Conservation (phyloP, 2,329 filamentous ascomycete species). For the Trichoderma sp. region DNA sequence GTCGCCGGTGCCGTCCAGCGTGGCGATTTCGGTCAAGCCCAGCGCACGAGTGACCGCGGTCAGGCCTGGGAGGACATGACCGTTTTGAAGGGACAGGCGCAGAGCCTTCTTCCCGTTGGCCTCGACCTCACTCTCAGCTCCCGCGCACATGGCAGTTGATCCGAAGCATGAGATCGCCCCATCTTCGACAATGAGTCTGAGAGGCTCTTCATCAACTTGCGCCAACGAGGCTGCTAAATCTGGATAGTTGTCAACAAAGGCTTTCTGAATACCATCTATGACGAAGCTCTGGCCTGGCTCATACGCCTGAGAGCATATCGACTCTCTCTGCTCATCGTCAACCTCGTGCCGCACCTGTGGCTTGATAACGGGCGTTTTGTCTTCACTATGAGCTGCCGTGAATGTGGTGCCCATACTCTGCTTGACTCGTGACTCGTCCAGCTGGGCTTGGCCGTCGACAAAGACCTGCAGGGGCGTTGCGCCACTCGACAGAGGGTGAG, state of each 20-base stretch:
- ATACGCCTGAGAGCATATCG: conserved; percentile 31
- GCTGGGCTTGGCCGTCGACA: conserved; percentile 47
- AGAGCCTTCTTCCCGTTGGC: conserved; percentile 11
- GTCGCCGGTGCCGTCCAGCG: conserved; percentile 50
- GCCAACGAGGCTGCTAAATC: conserved; percentile 7
- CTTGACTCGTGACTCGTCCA: conserved; percentile 40
- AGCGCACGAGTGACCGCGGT: conserved; percentile 52
- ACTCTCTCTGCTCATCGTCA: conserved; percentile 29
- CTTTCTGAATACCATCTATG: conserved; percentile 26
- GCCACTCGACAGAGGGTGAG: conserved; percentile 49
- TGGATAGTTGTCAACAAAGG: conserved; percentile 26
- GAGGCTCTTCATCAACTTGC: conserved; percentile 1
- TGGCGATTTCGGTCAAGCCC: conserved; percentile 54
- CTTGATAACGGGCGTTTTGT: not conserved
- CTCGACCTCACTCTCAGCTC: not conserved
- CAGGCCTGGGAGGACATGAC: conserved; percentile 45
- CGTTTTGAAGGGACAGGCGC: conserved; percentile 20
- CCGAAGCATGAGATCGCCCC: conserved; percentile 21
- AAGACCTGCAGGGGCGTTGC: conserved; percentile 52
- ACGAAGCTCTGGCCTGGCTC: conserved; percentile 27
- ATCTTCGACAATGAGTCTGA: conserved; percentile 16
- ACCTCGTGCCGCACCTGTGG: conserved; percentile 25
- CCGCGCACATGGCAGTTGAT: conserved; percentile 6
- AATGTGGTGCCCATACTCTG: conserved; percentile 29
- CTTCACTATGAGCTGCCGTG: conserved; percentile 5